Evolutionary conservation across 371 early-diverging fungal species (phyloP), one percentile per base, ranked within the genome.

Genomic region (Mortierella sp.): DNA sequence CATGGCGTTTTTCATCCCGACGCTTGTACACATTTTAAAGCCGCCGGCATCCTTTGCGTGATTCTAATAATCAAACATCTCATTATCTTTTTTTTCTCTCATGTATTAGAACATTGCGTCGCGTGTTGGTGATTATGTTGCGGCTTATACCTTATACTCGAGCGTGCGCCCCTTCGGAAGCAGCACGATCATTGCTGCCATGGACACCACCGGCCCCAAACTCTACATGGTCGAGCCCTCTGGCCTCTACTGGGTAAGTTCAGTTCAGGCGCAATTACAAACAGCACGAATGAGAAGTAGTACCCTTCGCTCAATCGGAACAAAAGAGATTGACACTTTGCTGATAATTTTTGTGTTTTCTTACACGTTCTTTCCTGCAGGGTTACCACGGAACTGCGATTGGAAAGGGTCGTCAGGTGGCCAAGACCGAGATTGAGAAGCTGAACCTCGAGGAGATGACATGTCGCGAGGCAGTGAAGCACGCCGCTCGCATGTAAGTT

Each of bases 91-190:
- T 19, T 14, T 48, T n/a, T 67, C 19, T 34, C 5, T 34, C 43
- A 16, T 40, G 22, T 26, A 31, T 31, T 80, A 95, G 94, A 92
- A 94, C 48, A 94, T 99, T 84, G 97, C 98, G 34, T 96, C 97
- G 76, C 94, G 98, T 73, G 89, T 98, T 68, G 97, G 96, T 14
- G 93, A 94, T 87, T 98, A 97, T 76, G 93, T 97, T 50, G 96
- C 96, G 68, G 98, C 98, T 5, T 97, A 97, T 88, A 99, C 99
- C 45, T 90, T 98, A 64, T 99, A 98, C 82, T 97, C 98, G 31
- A 92, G 95, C 78, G 98, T 97, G n/a, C 94, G 99, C 68, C 99
- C 99, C n/a, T 98, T 98, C 86, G 99, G 99, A 64, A 87, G 93
- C 73, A 89, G 93, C 82, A 92, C 96, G 10, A 93, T 99, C 52